phyloP scores from a whole-genome alignment of 2,329 filamentous ascomycete species.

The Mycosphaerelloides madeirae region DNA sequence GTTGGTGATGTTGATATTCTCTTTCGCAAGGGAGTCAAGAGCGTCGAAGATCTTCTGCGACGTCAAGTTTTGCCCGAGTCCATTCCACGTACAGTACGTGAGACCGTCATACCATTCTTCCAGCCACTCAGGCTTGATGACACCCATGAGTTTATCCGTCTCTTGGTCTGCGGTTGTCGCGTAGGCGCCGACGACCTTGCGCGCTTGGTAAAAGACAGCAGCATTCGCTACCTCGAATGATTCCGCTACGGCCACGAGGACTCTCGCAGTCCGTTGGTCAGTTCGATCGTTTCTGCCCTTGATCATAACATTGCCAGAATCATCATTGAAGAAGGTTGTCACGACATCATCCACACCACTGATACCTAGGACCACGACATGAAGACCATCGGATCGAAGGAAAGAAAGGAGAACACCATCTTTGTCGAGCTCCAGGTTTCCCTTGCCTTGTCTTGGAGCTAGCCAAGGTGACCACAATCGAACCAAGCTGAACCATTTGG shows the following conservation, averaged over 20 bases:
- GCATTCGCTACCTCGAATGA: constrained; percentile 71
- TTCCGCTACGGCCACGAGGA: constrained; percentile 68
- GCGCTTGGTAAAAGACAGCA: constrained; percentile 82
- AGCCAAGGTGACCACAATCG: constrained; percentile 80
- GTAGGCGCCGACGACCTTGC: constrained; percentile 55
- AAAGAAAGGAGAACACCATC: constrained; percentile 77
- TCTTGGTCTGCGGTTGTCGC: constrained; percentile 40
- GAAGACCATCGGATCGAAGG: constrained; percentile 63
- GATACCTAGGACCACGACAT: constrained; percentile 72
- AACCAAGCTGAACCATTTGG: constrained; percentile 77
- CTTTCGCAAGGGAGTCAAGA: constrained; percentile 63
- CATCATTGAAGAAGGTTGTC: constrained; percentile 62
- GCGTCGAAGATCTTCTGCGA: constrained; percentile 74
- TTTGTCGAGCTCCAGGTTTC: constrained; percentile 63
- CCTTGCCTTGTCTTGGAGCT: constrained; percentile 75
- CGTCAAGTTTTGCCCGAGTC: constrained; percentile 74
- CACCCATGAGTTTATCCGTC: constrained; percentile 42
- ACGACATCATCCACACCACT: constrained; percentile 68
- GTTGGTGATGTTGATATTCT: constrained; percentile 72
- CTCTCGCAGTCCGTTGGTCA: constrained; percentile 50
- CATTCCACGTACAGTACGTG: constrained; percentile 97
- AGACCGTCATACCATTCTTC: constrained; percentile 71
- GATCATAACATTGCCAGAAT: constrained; percentile 62
- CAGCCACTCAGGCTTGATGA: constrained; percentile 61
- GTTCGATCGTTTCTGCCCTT: constrained; percentile 67